Evolutionary conservation across 148 eudicot species (phyloP), one percentile per base, ranked within the genome.

Genomic region (Gaultheria prostrata): DNA sequence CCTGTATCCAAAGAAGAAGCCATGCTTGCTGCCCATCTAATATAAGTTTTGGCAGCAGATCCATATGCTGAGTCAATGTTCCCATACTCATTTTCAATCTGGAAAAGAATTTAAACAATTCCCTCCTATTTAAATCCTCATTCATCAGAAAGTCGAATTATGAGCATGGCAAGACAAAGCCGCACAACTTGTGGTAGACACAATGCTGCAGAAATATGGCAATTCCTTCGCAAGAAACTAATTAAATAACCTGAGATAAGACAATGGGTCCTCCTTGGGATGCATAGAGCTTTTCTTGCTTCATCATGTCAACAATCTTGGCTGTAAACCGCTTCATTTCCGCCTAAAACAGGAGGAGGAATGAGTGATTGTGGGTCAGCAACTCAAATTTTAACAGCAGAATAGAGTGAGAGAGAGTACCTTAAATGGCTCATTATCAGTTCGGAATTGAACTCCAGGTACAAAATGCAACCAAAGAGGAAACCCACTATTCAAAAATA

Each of bases 81-180:
- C 30, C 99, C 99, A 80, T 97, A 97, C 84, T 97, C 99, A 80
- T 97, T 97, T 84, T 97, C 99, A 56, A 97, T 92, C 99, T 97
- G 86, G 26, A 50, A 67, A 74, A 51, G 20, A 26, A 17, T 50
- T 53, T 67, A 43, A 17, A 56, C 54, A 18, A 18, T 48, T 45
- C 80, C 65, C 69, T 32, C 69, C 9, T 56, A 18, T 8, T 78
- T 21, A 24, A 28, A 32, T 20, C 48, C 46, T 32, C 48, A 35
- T 32, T 54, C 49, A 35, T 51, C 20, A 77, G 6, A 28, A 30
- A 48, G 43, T 26, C 0, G 9, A 51, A 51, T 26, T 77, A 24
- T 28, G 8, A 51, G 14, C 8, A 77, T 48, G 21, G 73, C 71
- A 6, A 33, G 45, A 14, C 13, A 71, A 70, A 9, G 63, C 30